Percentiles rank a stretch among this genome's conserved stretches.
Evolutionary conservation across 2,329 filamentous ascomycete species (phyloP).

Genomic region (Stagonosporopsis cucurbitacearum): DNA sequence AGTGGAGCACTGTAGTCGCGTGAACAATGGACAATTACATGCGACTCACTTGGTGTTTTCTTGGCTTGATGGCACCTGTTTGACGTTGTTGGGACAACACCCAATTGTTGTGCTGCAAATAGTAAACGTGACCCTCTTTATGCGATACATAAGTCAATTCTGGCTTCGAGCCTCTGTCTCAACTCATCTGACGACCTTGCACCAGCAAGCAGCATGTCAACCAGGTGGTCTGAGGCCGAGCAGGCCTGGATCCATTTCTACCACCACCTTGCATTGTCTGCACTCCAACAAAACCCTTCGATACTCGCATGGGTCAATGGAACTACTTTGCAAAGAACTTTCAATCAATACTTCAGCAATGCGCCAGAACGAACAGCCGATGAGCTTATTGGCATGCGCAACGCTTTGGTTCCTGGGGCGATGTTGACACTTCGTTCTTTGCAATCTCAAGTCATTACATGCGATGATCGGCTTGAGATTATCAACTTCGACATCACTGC

Average conservation of each 20-base stretch:
- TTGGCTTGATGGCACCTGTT: background rate
- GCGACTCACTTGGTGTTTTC: background rate
- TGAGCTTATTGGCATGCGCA: background rate
- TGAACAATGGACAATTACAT: background rate
- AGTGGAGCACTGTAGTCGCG: background rate
- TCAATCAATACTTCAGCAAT: background rate
- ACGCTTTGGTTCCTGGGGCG: background rate
- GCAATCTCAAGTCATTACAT: background rate
- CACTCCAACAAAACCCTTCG: background rate
- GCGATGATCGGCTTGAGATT: background rate
- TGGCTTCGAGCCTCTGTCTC: too few species aligned
- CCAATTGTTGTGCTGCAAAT: too few species aligned
- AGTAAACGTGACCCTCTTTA: too few species aligned
- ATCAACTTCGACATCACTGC: background rate
- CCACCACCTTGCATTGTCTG: background rate
- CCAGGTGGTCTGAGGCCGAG: background rate
- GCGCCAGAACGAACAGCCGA: background rate
- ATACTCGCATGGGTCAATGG: background rate
- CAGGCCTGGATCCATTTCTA: background rate
- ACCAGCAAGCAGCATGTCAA: background rate
- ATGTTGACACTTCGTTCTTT: background rate
- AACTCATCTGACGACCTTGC: too few species aligned
- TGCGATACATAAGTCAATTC: too few species aligned
- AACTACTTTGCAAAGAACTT: background rate
- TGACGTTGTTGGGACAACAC: too few species aligned